Percentiles rank a stretch among this genome's conserved stretches.
These are phyloP conservation scores for Scolecobasidium constrictum DNA, from an alignment of 2,329 filamentous ascomycete species.

Conservation along the genomic window DNA sequence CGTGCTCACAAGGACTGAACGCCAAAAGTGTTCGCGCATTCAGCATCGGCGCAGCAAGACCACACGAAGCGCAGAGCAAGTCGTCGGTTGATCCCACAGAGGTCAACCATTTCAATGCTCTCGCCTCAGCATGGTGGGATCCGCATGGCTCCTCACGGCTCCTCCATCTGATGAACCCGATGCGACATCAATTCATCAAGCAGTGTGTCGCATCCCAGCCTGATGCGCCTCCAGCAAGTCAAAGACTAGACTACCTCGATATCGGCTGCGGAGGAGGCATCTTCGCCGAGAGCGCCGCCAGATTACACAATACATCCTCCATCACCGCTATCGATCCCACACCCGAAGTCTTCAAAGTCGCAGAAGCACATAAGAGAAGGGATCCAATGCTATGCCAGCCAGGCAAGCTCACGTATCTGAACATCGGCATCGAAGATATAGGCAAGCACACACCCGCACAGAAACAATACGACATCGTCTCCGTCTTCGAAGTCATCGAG, in stretches of 20 bases:
- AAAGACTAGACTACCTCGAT: slow-evolving; percentile 64
- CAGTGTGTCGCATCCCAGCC: slow-evolving; percentile 46
- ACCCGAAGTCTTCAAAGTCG: slow-evolving; percentile 61
- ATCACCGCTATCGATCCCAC: slow-evolving; percentile 75
- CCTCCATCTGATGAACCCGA: slow-evolving; percentile 94
- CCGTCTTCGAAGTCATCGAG: slow-evolving; percentile 89
- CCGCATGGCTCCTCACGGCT: slow-evolving; percentile 84
- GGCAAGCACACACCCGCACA: slow-evolving; percentile 11
- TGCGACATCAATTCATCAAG: slow-evolving; percentile 85
- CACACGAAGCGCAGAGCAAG: slow-evolving; percentile 30
- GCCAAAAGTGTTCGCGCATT: too few relatives aligned
- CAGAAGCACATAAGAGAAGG: slow-evolving; percentile 59
- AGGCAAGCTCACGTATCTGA: slow-evolving; percentile 55
- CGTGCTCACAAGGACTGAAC: too few relatives aligned
- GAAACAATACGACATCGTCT: slow-evolving; percentile 66
- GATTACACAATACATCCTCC: slow-evolving; percentile 48
- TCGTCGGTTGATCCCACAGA: slow-evolving; percentile 69
- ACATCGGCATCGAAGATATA: slow-evolving; percentile 66
- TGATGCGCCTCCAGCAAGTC: slow-evolving; percentile 14
- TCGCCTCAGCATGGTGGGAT: slow-evolving; percentile 96
- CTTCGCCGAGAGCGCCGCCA: slow-evolving; percentile 78
- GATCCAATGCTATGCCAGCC: slow-evolving; percentile 57
- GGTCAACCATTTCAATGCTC: slow-evolving; percentile 85
- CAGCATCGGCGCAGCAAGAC: background rate
- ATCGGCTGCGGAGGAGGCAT: slow-evolving; percentile 94